Conservation (phyloP, 176 grass and related monocot species). For the Aegilops speltoides region DNA sequence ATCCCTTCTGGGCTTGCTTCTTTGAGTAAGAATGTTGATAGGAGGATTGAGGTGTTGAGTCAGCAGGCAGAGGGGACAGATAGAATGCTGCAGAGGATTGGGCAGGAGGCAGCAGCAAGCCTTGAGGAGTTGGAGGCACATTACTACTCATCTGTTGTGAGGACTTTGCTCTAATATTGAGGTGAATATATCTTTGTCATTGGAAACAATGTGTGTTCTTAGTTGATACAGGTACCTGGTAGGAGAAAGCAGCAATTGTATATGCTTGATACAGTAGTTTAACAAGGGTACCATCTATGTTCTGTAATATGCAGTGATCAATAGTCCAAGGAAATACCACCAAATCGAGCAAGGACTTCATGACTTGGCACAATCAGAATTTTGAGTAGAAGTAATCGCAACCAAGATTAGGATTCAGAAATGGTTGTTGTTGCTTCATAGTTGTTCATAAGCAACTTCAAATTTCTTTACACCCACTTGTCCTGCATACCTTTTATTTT, state of each 20-base stretch:
- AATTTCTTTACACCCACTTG: background rate
- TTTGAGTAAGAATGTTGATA: constrained; percentile 82
- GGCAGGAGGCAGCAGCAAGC: constrained; percentile 60
- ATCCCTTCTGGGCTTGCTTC: constrained; percentile 88
- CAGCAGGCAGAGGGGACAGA: constrained; percentile 68
- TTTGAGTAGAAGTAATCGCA: too few relatives aligned
- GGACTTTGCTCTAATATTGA: constrained; percentile 34
- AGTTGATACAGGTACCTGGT: background rate
- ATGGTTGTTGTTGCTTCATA: background rate
- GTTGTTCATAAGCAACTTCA: background rate
- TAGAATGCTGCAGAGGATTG: constrained; percentile 73
- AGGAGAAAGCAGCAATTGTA: background rate
- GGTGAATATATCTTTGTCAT: background rate
- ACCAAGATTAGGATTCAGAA: background rate
- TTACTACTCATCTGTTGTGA: constrained; percentile 69
- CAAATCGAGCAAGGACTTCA: background rate
- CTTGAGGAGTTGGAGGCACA: constrained; percentile 90
- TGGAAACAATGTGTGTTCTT: background rate
- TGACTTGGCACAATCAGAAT: too few relatives aligned
- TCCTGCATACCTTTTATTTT: background rate
- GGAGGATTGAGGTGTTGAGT: constrained; percentile 56
- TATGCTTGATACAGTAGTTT: background rate
- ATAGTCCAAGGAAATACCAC: background rate
- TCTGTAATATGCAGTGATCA: background rate
- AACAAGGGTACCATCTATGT: background rate